Base-by-base conservation (phyloP, 805 yeast genomes). In the Kodamaea leandrae region DNA sequence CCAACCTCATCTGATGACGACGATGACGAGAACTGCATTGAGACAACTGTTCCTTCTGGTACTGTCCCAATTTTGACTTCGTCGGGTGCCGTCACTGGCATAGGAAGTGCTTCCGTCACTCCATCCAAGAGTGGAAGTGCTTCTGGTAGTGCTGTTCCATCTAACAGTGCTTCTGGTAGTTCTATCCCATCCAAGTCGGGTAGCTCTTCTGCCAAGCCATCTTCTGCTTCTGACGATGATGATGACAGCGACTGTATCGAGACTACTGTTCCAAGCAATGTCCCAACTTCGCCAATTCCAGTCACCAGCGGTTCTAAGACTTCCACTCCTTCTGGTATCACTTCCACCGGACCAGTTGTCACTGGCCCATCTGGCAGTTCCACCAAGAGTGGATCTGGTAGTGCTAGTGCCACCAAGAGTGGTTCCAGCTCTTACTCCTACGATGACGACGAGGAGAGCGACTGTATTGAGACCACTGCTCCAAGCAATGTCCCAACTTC, bases 11-110 rank as follows among this genome's bases (percentile, higher is more conserved):
- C 42, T 23, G 10, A 39, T 14, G 45, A 42, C 24, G 54, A 46
- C 21, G 55, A 51, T 28, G 54, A 50, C 5, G 50, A 46, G 23
- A 37, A 38, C 36, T 38, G 41, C 37, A 21, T 30, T 20, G 38
- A 35, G 21, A 27, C 41, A 18, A 13, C 19, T 10, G 41, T 29
- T 7, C 19, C 32, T 10, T n/a, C 30, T 9, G 28, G 30, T 24
- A n/a, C 23, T 3, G 25, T 35, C n/a, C 29, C 37, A 26, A 32
- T 26, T 9, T n/a, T 32, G 26, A n/a, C 26, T 13, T 19, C 29
- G 6, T 26, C 26, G 13, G 23, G 15, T 12, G 25, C 10, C 17
- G 8, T 4, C 13, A 12, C 13, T 32, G 34, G 24, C 8, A 17
- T 7, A 4, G 36, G 36, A 4, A 20, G 18, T 34, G 37, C 13